Conservation (phyloP, 257 asterid species). For the Solanum boliviense region DNA sequence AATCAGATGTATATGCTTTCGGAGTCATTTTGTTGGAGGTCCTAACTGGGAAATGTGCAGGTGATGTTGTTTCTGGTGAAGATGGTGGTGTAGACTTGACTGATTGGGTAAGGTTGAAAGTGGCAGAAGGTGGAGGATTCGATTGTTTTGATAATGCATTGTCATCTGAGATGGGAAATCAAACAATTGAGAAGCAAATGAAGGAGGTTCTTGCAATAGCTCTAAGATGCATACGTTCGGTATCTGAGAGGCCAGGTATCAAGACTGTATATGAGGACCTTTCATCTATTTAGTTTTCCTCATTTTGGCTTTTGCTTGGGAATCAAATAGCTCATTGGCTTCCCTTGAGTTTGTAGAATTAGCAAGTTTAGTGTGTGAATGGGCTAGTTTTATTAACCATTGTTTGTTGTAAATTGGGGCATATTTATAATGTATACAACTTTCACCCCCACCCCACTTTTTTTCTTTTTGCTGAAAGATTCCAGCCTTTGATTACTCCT, state of each 20-base stretch:
- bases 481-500: background rate
- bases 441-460: background rate
- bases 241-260: conserved; percentile 91
- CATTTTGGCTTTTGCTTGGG: conserved; percentile 27
- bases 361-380: conserved; percentile 22
- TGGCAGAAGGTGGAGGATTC: conserved; percentile 65
- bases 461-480: background rate
- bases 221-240: conserved; percentile 63
- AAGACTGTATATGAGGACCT: conserved; percentile 89
- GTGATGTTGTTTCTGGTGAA: conserved; percentile 83
- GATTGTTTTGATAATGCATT: conserved; percentile 69
- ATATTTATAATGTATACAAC: conserved; percentile 17
- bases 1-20: conserved; percentile 85
- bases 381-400: conserved; percentile 21
- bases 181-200: conserved; percentile 69
- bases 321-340: conserved; percentile 76
- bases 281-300: conserved; percentile 57
- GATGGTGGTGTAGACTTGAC: conserved; percentile 86
- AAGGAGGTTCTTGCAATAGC: conserved; percentile 90
- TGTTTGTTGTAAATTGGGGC: conserved; percentile 37
- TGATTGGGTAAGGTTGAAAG: conserved; percentile 89
- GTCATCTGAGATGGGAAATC: conserved; percentile 38
- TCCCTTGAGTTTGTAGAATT: conserved; percentile 45
- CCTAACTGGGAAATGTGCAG: conserved; percentile 88
- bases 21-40: conserved; percentile 83